A percentile compares a stretch with the other conserved stretches of the same genome.
These are phyloP conservation scores for Diutina rugosa DNA, from an alignment of 1,139 yeast species.

Conservation along the genomic window DNA sequence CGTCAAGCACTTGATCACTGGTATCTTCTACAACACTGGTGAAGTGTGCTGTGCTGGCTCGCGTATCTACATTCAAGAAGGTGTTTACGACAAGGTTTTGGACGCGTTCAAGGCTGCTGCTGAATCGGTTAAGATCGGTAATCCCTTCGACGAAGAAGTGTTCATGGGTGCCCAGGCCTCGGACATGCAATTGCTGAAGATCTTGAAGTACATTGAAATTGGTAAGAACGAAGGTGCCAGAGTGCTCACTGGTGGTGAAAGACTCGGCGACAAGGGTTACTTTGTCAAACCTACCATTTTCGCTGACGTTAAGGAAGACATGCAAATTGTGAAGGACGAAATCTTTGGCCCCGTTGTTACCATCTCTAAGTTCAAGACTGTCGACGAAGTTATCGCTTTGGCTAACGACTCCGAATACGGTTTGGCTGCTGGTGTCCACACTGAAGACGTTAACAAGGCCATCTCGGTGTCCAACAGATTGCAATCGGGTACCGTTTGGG, in stretches of 20 bases:
- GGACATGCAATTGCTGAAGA: constrained; percentile 60
- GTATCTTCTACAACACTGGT: constrained; percentile 74
- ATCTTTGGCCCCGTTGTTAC: constrained; percentile 83
- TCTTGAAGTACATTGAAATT: constrained; percentile 54
- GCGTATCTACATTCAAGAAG: constrained; percentile 67
- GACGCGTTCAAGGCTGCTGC: constrained; percentile 46
- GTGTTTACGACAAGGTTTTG: constrained; percentile 55
- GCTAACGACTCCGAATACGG: constrained; percentile 75
- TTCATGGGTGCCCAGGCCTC: constrained; percentile 87
- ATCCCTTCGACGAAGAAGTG: constrained; percentile 59
- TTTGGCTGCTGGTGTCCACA: constrained; percentile 78
- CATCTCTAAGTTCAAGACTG: constrained; percentile 56
- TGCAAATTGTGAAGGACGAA: constrained; percentile 68
- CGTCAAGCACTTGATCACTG: constrained; percentile 43
- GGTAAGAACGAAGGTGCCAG: constrained; percentile 72
- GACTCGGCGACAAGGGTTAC: constrained; percentile 56
- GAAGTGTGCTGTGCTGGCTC: constrained; percentile 88
- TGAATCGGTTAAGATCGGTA: constrained; percentile 33
- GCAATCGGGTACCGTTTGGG: constrained; percentile 77
- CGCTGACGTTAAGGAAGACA: constrained; percentile 52
- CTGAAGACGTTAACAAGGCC: constrained; percentile 21
- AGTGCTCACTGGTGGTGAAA: constrained; percentile 66
- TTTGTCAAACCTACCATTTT: constrained; percentile 73
- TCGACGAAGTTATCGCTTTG: constrained; percentile 53
- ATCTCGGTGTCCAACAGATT: constrained; percentile 52